Conservation (phyloP, 345 rosid genomes). For the Populus deltoides region DNA sequence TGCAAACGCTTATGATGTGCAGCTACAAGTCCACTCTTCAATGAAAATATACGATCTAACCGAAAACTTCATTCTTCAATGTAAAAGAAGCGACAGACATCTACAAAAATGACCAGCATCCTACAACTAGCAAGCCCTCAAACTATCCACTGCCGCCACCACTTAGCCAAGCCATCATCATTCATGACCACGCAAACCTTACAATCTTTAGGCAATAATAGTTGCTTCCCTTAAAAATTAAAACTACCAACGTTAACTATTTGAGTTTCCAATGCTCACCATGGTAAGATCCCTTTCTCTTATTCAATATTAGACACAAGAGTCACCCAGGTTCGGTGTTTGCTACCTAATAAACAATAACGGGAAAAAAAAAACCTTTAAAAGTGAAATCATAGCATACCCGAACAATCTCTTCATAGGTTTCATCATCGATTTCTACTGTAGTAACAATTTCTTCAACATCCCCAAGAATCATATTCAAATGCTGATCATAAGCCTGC, state of each 20-base stretch:
- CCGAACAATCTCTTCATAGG: conserved; percentile 98
- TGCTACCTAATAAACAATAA: background rate
- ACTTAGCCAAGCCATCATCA: background rate
- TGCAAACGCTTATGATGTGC: background rate
- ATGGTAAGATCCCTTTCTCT: background rate
- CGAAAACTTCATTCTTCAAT: background rate
- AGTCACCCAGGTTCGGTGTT: background rate
- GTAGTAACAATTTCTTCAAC: conserved; percentile 96
- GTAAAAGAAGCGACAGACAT: background rate
- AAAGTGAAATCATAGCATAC: conserved; percentile 37
- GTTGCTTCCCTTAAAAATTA: background rate
- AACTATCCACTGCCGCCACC: background rate
- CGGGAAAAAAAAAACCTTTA: background rate
- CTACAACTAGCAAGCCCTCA: background rate
- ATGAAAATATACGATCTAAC: background rate
- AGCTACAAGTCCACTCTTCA: background rate
- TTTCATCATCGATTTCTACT: conserved; percentile 96
- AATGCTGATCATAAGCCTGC: conserved; percentile 99
- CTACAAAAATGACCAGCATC: background rate
- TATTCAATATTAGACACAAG: background rate
- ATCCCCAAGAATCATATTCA: conserved; percentile 98
- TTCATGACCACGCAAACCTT: background rate
- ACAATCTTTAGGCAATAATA: background rate
- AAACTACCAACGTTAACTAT: background rate
- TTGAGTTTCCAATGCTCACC: background rate